Conservation (phyloP, 768 basidiomycete genomes). For the Rhizopogon rudus region DNA sequence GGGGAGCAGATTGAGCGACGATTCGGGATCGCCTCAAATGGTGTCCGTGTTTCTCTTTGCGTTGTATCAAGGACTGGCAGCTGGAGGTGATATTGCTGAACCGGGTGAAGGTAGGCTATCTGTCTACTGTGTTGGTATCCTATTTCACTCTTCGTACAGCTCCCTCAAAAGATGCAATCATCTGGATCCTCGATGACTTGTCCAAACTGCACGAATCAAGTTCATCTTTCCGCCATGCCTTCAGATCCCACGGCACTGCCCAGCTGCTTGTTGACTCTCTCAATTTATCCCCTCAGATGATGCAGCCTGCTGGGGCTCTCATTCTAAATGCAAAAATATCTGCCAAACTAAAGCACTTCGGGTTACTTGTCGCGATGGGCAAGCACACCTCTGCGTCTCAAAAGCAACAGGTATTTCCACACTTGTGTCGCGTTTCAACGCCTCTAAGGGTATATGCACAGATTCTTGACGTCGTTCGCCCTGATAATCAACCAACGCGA, state of each 20-base stretch:
- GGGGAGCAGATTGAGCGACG: background rate
- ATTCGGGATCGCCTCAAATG: background rate
- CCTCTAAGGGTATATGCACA: slow-evolving; percentile 16
- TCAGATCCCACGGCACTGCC: slow-evolving; percentile 67
- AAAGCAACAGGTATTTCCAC: slow-evolving; percentile 60
- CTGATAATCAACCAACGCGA: slow-evolving; percentile 7
- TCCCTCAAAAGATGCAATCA: slow-evolving; percentile 13
- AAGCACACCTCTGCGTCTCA: slow-evolving; percentile 56
- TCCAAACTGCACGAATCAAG: slow-evolving; percentile 64
- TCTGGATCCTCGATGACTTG: slow-evolving; percentile 55
- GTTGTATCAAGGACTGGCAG: background rate
- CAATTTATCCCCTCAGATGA: slow-evolving; percentile 35
- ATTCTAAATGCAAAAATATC: slow-evolving; percentile 29
- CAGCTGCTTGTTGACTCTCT: slow-evolving; percentile 64
- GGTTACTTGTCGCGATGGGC: slow-evolving; percentile 61
- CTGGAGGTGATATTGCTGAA: background rate
- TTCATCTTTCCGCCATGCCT: slow-evolving; percentile 63
- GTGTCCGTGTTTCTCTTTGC: background rate
- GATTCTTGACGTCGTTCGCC: slow-evolving; percentile 58
- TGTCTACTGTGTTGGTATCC: background rate
- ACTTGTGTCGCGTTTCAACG: background rate
- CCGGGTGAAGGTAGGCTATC: background rate
- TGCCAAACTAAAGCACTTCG: slow-evolving; percentile 70
- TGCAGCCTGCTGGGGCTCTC: background rate
- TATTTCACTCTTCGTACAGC: slow-evolving; percentile 8